Percentiles rank a stretch among this genome's conserved stretches.
Conservation (phyloP, 1,284 basidiomycete species). For the Volvariella surrecta region DNA sequence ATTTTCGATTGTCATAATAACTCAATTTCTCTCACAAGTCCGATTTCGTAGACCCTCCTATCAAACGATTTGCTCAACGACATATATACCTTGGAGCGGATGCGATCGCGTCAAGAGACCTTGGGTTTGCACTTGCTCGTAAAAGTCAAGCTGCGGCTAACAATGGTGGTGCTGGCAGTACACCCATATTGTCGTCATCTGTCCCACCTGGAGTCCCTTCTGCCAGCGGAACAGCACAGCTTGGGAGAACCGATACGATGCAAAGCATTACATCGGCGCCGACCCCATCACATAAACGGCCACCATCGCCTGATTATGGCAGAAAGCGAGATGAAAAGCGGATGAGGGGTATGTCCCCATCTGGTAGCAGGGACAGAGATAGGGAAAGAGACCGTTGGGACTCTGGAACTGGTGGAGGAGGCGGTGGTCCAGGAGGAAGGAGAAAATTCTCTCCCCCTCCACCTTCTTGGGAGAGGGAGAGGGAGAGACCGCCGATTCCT, state of each 20-base stretch:
- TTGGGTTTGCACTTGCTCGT: slow-evolving; percentile 63
- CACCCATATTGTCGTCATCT: slow-evolving; percentile 7
- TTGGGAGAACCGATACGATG: slow-evolving; percentile 41
- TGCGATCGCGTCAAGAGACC: slow-evolving; percentile 82
- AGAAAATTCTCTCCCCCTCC: slow-evolving; percentile 25
- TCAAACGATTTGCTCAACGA: slow-evolving; percentile 87
- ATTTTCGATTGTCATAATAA: slow-evolving; percentile 12
- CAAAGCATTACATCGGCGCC: slow-evolving; percentile 10
- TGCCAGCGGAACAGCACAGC: slow-evolving; percentile 12
- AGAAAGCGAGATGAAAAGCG: slow-evolving; percentile 40
- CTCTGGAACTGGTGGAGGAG: slow-evolving; percentile 8
- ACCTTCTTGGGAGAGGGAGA: slow-evolving; percentile 40
- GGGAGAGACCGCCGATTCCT: slow-evolving; percentile 18
- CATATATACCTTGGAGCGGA: slow-evolving; percentile 87
- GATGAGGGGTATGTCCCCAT: slow-evolving; percentile 41
- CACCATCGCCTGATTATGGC: slow-evolving; percentile 36
- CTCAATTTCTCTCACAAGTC: slow-evolving; percentile 4
- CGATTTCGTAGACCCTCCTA: slow-evolving; percentile 60
- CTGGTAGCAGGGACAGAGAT: slow-evolving; percentile 19
- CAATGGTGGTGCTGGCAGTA: slow-evolving; percentile 9
- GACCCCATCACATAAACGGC: slow-evolving; percentile 27
- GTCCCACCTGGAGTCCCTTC: no score
- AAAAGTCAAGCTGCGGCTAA: slow-evolving; percentile 16
- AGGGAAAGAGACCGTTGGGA: slow-evolving; percentile 22
- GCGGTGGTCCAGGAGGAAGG: slow-evolving; percentile 23